Base-by-base conservation (phyloP, 139 green algal species). In the Coelastrella sp. region DNA sequence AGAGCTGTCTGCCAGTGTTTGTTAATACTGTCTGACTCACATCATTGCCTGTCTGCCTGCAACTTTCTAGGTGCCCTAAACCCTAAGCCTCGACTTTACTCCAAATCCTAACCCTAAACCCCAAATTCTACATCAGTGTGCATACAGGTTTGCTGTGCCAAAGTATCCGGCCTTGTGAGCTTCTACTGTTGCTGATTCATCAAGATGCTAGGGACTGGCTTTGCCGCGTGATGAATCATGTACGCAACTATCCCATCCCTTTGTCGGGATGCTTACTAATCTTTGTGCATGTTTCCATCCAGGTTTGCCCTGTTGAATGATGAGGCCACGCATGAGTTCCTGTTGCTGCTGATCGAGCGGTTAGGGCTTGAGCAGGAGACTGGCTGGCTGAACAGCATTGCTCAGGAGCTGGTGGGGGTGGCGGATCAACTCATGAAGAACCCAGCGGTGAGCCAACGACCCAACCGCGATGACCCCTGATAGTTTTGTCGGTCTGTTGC, bases 341-440 rank as follows among this genome's bases (percentile, higher is more conserved):
- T 91, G 79, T 57, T 73, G 79, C 54, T 5, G 16, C 83, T 93
- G 32, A 10, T 93, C 7, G n/a, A 80, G 87, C 91, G 91, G 17
- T 83, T 93, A 83, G 91, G 58, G 4, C 19, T 71, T 57, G 83
- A 93, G 83, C 91, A 93, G 68, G 91, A 93, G 91, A 59, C 81
- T n/a, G 84, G 22, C 7, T 92, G 88, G 91, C 88, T 93, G 88
- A 83, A 93, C 73, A 83, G 77, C 58, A 89, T 93, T 60, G 77
- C 77, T 7, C 91, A 93, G 91, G 88, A 91, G 77, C 64, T 91
- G 61, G 87, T 91, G 60, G 87, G 87, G 7, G 75, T 85, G 4
- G 11, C 6, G 2, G 87, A 91, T 61, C 54, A 66, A 17, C 76
- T 90, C 5, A 0, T 56, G 17, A 47, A 56, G 54, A 17, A 71